phyloP scores from a whole-genome alignment of 2,329 filamentous ascomycete genomes.

The Fusarium sp. region DNA sequence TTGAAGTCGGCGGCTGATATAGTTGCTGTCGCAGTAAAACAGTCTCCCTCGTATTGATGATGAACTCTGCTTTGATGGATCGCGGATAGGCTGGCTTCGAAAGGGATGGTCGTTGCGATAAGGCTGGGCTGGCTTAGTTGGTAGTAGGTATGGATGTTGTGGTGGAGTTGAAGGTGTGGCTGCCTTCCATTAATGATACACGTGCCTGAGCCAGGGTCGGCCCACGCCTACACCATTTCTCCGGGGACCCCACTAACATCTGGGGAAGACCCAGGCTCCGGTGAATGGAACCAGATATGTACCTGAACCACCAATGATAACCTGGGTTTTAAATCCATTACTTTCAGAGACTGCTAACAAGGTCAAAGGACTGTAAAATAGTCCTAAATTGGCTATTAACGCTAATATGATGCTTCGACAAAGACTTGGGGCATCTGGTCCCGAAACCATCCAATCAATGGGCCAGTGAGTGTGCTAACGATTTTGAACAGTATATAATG shows the following conservation, averaged over 20 bases:
- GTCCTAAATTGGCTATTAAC: neutral
- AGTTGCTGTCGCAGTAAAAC: neutral
- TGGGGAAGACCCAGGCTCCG: conserved; percentile 3
- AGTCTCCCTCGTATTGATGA: neutral
- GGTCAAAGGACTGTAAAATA: neutral
- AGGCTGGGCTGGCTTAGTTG: neutral
- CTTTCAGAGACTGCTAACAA: neutral
- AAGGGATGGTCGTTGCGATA: conserved; percentile 25
- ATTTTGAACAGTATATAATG: neutral
- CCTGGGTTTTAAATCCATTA: neutral
- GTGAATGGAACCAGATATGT: neutral
- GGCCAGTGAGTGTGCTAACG: neutral
- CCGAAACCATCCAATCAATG: neutral
- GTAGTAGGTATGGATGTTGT: conserved; percentile 4
- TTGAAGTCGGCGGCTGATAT: neutral
- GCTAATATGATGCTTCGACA: neutral
- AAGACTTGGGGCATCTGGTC: neutral
- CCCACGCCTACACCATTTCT: conserved; percentile 32
- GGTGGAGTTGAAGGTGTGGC: conserved; percentile 32
- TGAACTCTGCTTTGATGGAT: conserved; percentile 7
- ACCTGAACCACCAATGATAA: neutral
- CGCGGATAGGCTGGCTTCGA: neutral
- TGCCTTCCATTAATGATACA: conserved; percentile 24
- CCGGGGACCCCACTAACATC: conserved; percentile 15
- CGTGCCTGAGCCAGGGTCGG: conserved; percentile 32